Evolutionary conservation across 805 yeast genomes (phyloP).

Genomic region (Candida boidinii): DNA sequence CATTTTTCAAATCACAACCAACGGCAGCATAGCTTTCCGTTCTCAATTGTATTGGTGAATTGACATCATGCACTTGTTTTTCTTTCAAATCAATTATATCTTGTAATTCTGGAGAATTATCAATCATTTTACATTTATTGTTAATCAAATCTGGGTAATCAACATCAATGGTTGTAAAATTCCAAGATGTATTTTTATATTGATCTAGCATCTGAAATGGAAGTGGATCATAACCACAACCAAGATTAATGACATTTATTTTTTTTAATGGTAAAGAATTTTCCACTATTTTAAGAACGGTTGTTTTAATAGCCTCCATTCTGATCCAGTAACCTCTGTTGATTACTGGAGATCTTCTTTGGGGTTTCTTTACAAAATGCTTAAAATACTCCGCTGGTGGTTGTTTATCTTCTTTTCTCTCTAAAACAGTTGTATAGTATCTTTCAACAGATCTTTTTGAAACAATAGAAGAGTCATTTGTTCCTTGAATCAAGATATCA

Average conservation of each 20-base stretch:
- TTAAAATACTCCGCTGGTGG: conserved; percentile 45
- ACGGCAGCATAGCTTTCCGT: conserved; percentile 44
- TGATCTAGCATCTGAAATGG: conserved; percentile 41
- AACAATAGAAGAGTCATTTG: conserved; percentile 76
- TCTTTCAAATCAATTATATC: conserved; percentile 26
- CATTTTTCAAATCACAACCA: conserved; percentile 60
- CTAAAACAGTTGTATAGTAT: conserved; percentile 33
- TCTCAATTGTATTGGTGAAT: conserved; percentile 21
- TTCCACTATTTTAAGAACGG: conserved; percentile 38
- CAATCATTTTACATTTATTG: conserved; percentile 46
- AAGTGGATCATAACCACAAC: conserved; percentile 70
- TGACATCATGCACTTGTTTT: background rate
- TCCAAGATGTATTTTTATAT: conserved; percentile 4
- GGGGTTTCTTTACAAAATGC: conserved; percentile 56
- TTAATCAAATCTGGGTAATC: conserved; percentile 66
- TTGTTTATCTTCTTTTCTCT: conserved; percentile 3
- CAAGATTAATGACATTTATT: conserved; percentile 44
- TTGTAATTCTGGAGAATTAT: conserved; percentile 35
- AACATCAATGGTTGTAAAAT: conserved; percentile 51
- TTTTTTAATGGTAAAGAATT: too few species aligned
- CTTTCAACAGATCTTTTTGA: conserved; percentile 75
- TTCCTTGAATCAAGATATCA: conserved; percentile 71
- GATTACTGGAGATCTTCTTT: conserved; percentile 69
- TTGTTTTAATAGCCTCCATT: conserved; percentile 55
- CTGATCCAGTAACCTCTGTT: conserved; percentile 81